phyloP scores from a whole-genome alignment of 2,329 filamentous ascomycete genomes.

The Pseudomassariella vexata region DNA sequence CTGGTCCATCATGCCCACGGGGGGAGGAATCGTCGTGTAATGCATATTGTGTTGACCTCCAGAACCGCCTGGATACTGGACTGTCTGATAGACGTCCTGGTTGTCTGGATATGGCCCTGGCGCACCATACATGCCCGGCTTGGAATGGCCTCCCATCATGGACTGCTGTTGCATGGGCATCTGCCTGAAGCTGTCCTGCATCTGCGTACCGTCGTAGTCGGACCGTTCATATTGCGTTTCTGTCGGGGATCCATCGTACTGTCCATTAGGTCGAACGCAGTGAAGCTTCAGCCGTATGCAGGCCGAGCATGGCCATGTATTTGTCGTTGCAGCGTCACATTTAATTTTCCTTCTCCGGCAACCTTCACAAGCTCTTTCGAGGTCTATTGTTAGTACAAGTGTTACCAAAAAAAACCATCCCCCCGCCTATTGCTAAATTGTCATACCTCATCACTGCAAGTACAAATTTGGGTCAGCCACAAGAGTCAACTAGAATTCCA shows the following conservation, averaged over 20 bases:
- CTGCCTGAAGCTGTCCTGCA: constrained; percentile 44
- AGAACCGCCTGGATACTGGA: constrained; percentile 41
- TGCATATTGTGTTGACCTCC: constrained; percentile 41
- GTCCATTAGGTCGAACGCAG: constrained; percentile 82
- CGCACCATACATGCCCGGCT: constrained; percentile 41
- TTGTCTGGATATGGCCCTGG: constrained; percentile 43
- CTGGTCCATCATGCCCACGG: constrained; percentile 45
- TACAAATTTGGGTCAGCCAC: not conserved
- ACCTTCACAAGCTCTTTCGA: constrained; percentile 96
- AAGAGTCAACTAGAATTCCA: too few species aligned
- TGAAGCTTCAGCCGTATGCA: constrained; percentile 89
- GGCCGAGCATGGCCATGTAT: constrained; percentile 94
- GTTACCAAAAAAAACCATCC: too few species aligned
- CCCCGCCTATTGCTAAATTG: not conserved
- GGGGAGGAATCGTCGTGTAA: constrained; percentile 46
- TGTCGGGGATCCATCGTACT: constrained; percentile 57
- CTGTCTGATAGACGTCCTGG: constrained; percentile 37
- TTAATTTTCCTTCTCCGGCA: constrained; percentile 95
- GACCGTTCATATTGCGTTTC: constrained; percentile 41
- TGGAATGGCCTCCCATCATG: constrained; percentile 34
- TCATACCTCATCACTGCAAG: constrained; percentile 6
- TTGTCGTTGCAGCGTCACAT: constrained; percentile 94
- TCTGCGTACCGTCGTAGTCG: constrained; percentile 34
- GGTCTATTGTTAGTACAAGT: constrained; percentile 40
- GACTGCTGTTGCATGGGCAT: constrained; percentile 45